Evolutionary conservation across 768 basidiomycete species (phyloP).

Genomic region (Asterophora lycoperdoides): DNA sequence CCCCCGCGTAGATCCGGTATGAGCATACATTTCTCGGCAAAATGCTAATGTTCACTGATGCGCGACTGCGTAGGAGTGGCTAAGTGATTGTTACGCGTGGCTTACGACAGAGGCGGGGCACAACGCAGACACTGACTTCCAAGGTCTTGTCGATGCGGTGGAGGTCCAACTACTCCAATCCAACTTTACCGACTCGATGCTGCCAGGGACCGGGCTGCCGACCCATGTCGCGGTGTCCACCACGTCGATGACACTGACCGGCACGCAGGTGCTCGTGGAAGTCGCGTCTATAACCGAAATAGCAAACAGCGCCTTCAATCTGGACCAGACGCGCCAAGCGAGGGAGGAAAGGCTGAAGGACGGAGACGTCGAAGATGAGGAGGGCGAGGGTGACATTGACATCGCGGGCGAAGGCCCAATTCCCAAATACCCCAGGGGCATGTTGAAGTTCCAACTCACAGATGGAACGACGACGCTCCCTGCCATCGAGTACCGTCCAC

Average conservation of each 20-base stretch:
- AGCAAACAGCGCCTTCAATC: slow-evolving; percentile 74
- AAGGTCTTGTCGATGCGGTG: slow-evolving; percentile 50
- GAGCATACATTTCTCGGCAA: slow-evolving; percentile 12
- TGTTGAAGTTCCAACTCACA: slow-evolving; percentile 70
- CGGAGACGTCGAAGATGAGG: slow-evolving; percentile 37
- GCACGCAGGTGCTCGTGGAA: slow-evolving; percentile 66
- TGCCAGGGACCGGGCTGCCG: slow-evolving; percentile 65
- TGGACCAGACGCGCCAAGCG: slow-evolving; percentile 65
- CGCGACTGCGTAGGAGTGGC: slow-evolving; percentile 56
- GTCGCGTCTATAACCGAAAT: slow-evolving; percentile 79
- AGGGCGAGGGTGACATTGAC: slow-evolving; percentile 52
- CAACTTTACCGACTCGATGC: slow-evolving; percentile 67
- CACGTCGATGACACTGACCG: slow-evolving; percentile 30
- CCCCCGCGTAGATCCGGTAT: slow-evolving; percentile 61
- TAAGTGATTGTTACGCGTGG: slow-evolving; percentile 69
- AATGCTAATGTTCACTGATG: neutral
- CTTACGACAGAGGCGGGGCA: slow-evolving; percentile 44
- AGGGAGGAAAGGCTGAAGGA: slow-evolving; percentile 61
- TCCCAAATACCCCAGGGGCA: slow-evolving; percentile 77
- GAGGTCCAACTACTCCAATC: slow-evolving; percentile 70
- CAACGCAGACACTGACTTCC: slow-evolving; percentile 43
- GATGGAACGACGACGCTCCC: slow-evolving; percentile 69
- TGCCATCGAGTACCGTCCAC: slow-evolving; percentile 73
- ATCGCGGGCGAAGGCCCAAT: slow-evolving; percentile 69
- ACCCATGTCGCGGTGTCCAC: slow-evolving; percentile 31